phyloP scores from a whole-genome alignment of 1,139 yeast species.

The Pneumocystis carinii region DNA sequence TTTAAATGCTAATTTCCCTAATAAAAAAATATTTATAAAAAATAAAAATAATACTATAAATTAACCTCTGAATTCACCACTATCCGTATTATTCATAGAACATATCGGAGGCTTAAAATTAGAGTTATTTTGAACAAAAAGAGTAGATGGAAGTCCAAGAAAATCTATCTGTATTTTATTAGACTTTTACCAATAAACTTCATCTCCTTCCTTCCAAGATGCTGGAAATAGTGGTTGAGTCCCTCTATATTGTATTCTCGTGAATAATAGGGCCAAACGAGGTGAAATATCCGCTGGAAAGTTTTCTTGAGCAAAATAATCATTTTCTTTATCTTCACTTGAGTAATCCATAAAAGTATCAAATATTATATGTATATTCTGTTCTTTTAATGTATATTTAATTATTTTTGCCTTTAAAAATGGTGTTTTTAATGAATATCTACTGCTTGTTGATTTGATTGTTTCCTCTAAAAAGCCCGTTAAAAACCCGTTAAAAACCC shows the following conservation, averaged over 20 bases:
- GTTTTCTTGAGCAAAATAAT: background rate
- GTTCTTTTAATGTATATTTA: background rate
- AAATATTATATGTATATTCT: background rate
- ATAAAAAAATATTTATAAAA: conserved; percentile 1
- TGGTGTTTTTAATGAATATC: no score
- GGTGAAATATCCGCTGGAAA: conserved; percentile 5
- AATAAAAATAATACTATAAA: background rate
- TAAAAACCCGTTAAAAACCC: no score
- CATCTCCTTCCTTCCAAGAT: conserved; percentile 1
- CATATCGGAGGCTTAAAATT: background rate
- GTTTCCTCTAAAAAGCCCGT: no score
- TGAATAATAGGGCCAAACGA: conserved; percentile 1
- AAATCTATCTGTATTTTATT: conserved; percentile 3
- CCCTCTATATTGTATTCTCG: conserved; percentile 5
- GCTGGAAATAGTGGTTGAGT: conserved; percentile 7
- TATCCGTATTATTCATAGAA: background rate
- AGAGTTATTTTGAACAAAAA: conserved; percentile 2
- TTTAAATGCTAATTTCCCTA: conserved; percentile 9
- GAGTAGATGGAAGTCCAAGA: conserved; percentile 2
- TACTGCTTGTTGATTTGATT: no score
- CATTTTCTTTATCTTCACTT: conserved; percentile 1
- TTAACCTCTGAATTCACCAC: background rate
- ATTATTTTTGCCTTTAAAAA: background rate
- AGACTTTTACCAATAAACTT: background rate
- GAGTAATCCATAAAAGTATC: conserved; percentile 5